phyloP scores from a whole-genome alignment of 2,329 filamentous ascomycete genomes.

The Hirsutella minnesotensis region DNA sequence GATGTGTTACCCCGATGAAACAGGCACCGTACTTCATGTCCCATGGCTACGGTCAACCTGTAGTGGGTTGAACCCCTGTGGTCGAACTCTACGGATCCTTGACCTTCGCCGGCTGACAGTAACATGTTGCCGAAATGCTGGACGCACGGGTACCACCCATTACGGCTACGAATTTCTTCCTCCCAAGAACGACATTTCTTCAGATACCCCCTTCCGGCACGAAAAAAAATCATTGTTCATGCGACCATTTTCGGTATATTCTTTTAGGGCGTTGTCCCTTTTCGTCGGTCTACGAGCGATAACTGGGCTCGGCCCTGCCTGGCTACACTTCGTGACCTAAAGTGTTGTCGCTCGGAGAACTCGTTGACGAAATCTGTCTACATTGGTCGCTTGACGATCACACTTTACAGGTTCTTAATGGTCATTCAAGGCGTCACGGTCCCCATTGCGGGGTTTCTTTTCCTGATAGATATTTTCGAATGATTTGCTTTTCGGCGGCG shows the following conservation, averaged over 20 bases:
- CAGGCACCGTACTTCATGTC: conserved; percentile 34
- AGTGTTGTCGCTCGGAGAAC: too few relatives aligned
- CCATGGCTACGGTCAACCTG: conserved; percentile 40
- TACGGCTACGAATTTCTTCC: conserved; percentile 21
- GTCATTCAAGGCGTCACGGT: conserved; percentile 16
- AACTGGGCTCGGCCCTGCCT: too few relatives aligned
- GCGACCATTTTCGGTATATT: conserved; percentile 13
- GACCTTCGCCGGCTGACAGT: not conserved
- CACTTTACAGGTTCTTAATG: conserved; percentile 22
- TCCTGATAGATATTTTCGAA: conserved; percentile 1
- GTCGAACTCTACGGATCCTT: too few relatives aligned
- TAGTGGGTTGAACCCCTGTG: conserved; percentile 30
- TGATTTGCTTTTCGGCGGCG: conserved; percentile 6
- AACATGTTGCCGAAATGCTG: conserved; percentile 3
- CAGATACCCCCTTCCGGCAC: conserved; percentile 27
- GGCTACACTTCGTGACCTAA: too few relatives aligned
- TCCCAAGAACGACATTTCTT: conserved; percentile 21
- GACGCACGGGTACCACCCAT: conserved; percentile 11
- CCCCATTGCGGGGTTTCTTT: conserved; percentile 1
- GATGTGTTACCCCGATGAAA: conserved; percentile 34
- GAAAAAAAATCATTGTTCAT: conserved; percentile 22
- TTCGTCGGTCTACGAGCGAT: too few relatives aligned
- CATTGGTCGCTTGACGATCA: not conserved
- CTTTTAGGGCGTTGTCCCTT: not conserved
- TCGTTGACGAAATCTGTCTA: too few relatives aligned